A percentile compares a stretch with the other conserved stretches of the same genome.
Evolutionary conservation across 2,329 filamentous ascomycete species (phyloP).

Genomic region (Calonectria hongkongensis): DNA sequence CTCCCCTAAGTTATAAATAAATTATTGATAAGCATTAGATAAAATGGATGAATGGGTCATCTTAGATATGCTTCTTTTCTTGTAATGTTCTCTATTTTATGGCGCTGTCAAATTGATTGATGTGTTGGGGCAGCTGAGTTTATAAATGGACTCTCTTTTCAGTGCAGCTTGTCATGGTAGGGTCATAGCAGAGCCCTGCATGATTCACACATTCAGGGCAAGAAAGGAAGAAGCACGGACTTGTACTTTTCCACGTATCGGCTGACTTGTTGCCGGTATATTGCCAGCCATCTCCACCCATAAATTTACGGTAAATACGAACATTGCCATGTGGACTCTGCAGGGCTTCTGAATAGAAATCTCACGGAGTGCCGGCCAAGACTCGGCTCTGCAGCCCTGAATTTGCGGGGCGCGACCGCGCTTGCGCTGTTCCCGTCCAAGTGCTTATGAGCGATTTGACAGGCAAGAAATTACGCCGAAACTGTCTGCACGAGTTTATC

Average conservation of each 20-base stretch:
- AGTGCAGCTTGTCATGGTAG: neutral
- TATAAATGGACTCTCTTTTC: too few species aligned
- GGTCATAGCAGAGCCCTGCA: conserved; percentile 2
- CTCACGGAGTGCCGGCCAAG: neutral
- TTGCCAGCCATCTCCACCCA: neutral
- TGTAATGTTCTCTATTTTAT: too few species aligned
- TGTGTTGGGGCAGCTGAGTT: too few species aligned
- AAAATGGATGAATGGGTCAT: too few species aligned
- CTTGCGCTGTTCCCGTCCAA: conserved; percentile 16
- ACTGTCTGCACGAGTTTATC: neutral
- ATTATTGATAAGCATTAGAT: too few species aligned
- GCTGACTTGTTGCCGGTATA: neutral
- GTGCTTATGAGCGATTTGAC: conserved; percentile 1
- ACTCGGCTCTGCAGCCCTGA: conserved; percentile 11
- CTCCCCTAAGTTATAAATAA: too few species aligned
- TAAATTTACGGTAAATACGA: neutral
- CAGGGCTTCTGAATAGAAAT: neutral
- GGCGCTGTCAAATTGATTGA: too few species aligned
- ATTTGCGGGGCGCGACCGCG: neutral
- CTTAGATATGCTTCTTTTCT: too few species aligned
- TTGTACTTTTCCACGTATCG: conserved; percentile 3
- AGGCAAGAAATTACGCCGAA: conserved; percentile 19
- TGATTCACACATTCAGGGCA: neutral
- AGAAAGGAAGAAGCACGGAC: neutral
- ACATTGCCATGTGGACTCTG: neutral